Evolutionary conservation across 129 eudicot genomes (phyloP).

Genomic region (Saussurea involucrata): DNA sequence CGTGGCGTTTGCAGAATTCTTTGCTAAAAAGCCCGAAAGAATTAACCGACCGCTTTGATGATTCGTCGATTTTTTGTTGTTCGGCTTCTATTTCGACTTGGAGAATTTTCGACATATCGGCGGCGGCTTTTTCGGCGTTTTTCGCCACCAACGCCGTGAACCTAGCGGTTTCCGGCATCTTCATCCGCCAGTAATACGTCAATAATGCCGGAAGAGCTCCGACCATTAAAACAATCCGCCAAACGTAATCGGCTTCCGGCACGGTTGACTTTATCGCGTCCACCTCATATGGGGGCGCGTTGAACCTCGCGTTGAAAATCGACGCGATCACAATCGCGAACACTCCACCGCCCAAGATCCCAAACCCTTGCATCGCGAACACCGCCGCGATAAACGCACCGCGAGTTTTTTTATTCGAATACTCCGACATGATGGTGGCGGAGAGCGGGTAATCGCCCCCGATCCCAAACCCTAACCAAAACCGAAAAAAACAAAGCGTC

Average conservation of each 20-base stretch:
- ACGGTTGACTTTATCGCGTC: slow-evolving; percentile 37
- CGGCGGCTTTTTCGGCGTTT: slow-evolving; percentile 43
- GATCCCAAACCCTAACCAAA: slow-evolving; percentile 65
- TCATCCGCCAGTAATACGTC: slow-evolving; percentile 55
- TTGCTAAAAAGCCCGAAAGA: slow-evolving; percentile 38
- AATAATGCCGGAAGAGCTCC: slow-evolving; percentile 50
- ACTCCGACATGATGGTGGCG: slow-evolving; percentile 65
- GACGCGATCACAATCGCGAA: slow-evolving; percentile 40
- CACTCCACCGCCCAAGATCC: slow-evolving; percentile 52
- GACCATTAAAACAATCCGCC: slow-evolving; percentile 51
- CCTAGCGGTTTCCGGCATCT: slow-evolving; percentile 62
- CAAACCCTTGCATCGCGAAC: slow-evolving; percentile 64
- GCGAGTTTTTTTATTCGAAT: slow-evolving; percentile 52
- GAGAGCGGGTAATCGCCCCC: slow-evolving; percentile 65
- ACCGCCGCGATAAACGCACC: slow-evolving; percentile 60
- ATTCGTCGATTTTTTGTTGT: slow-evolving; percentile 25
- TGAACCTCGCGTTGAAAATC: slow-evolving; percentile 29
- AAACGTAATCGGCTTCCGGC: slow-evolving; percentile 47
- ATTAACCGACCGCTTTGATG: not conserved
- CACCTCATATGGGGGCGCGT: slow-evolving; percentile 41
- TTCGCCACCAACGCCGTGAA: slow-evolving; percentile 51
- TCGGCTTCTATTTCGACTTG: slow-evolving; percentile 43
- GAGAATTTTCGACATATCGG: slow-evolving; percentile 49
- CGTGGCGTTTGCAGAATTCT: slow-evolving; percentile 42
- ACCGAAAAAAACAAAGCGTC: slow-evolving; percentile 51